These are phyloP conservation scores for Phytophthora aleatoria DNA, from an alignment of 352 stramenopile species.

Conservation along the genomic window DNA sequence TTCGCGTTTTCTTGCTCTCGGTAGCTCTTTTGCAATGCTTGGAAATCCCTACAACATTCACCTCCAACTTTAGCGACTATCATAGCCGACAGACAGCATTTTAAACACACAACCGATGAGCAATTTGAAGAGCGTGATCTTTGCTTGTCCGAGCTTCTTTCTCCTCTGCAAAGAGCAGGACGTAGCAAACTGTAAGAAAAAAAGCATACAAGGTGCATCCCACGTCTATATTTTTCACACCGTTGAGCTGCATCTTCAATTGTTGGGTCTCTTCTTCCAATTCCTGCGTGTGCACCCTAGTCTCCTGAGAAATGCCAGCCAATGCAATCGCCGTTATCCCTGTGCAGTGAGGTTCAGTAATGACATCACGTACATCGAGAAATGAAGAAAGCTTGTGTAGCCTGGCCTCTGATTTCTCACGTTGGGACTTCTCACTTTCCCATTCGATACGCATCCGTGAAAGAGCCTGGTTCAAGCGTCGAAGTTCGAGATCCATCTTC, in stretches of 20 bases:
- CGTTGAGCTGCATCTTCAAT: conserved; percentile 41
- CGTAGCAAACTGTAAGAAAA: neutral
- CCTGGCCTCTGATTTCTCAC: conserved; percentile 47
- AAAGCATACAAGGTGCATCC: neutral
- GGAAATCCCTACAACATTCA: conserved; percentile 21
- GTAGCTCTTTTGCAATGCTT: conserved; percentile 33
- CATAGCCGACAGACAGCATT: conserved; percentile 2
- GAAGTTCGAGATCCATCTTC: conserved; percentile 57
- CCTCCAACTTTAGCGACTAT: conserved; percentile 1
- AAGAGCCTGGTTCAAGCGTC: conserved; percentile 47
- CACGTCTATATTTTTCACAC: conserved; percentile 13
- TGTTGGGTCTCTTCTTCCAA: conserved; percentile 44
- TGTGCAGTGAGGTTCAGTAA: neutral
- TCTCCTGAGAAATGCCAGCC: conserved; percentile 33
- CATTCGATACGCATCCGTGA: conserved; percentile 51
- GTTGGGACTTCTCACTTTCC: conserved; percentile 50
- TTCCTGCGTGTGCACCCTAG: conserved; percentile 35
- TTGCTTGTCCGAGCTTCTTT: conserved; percentile 27
- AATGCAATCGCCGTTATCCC: conserved; percentile 8
- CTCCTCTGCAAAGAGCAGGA: conserved; percentile 17
- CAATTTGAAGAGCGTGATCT: conserved; percentile 33
- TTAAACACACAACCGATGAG: conserved; percentile 24
- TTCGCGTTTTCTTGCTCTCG: conserved; percentile 36
- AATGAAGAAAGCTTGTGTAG: conserved; percentile 38
- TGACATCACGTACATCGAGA: conserved; percentile 37